A percentile compares a stretch with the other conserved stretches of the same genome.
These are phyloP conservation scores for Suhomyces xylopsoci DNA, from an alignment of 805 yeast species.

Conservation along the genomic window DNA sequence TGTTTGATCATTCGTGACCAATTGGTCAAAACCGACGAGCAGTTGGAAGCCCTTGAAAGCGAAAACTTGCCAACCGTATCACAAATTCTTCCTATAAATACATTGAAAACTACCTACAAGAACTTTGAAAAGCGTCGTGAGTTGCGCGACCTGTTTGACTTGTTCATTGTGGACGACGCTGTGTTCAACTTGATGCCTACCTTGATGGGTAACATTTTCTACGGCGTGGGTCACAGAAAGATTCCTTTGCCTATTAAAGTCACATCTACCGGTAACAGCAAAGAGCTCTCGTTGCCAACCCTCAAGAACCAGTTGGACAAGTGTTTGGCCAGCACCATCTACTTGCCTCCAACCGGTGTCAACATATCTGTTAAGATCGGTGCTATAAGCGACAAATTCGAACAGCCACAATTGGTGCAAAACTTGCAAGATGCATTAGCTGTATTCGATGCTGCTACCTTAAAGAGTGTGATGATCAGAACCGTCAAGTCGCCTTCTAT, in stretches of 20 bases:
- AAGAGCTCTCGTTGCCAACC: conserved; percentile 47
- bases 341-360: conserved; percentile 70
- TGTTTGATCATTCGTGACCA: conserved; percentile 71
- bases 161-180: conserved; percentile 83
- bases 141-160: conserved; percentile 62
- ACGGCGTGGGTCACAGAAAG: conserved; percentile 47
- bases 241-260: conserved; percentile 66
- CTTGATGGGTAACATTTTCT: conserved; percentile 77
- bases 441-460: conserved; percentile 41
- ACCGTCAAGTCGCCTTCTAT: conserved; percentile 73
- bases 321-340: conserved; percentile 55
- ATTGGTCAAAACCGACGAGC: conserved; percentile 41
- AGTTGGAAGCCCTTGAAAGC: conserved; percentile 46
- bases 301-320: conserved; percentile 58
- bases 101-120: conserved; percentile 81
- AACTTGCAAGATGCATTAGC: conserved; percentile 57
- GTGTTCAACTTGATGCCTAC: conserved; percentile 78
- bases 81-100: conserved; percentile 65
- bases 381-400: conserved; percentile 34
- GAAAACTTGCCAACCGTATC: conserved; percentile 44
- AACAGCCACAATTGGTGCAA: conserved; percentile 50
- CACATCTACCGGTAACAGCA: conserved; percentile 24
- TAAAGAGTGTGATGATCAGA: conserved; percentile 64
- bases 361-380: conserved; percentile 69
- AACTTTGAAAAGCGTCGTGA: conserved; percentile 86